Base-by-base conservation (phyloP, 2,329 filamentous ascomycete genomes). In the Aphanoascus verrucosus region DNA sequence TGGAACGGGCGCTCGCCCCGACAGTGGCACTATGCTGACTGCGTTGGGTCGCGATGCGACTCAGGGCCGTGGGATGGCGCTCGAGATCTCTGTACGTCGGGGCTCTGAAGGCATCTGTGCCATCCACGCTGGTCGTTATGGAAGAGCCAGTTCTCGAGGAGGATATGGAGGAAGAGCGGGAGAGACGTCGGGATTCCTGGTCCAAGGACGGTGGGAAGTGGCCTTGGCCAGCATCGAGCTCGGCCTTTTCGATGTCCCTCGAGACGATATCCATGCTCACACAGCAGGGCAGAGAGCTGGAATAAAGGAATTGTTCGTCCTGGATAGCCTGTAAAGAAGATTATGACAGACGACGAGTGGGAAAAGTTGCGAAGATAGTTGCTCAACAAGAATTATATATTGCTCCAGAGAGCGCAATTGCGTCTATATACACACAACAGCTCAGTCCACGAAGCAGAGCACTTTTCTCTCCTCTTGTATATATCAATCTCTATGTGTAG, bases 11-110 rank as follows among this genome's bases (percentile, higher is more conserved):
- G 40, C 57, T 58, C 0, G 67, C 68, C 37, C 70, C 71, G 31
- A 74, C 70, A 15, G 71, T 74, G 15, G 63, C 68, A 54, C 62
- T 67, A 43, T 74, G 70, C 57, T 74, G 71, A 40, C 65, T 69
- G 38, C 66, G 58, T 31, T 69, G 67, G 8, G 68, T 71, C 46
- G 67, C 68, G 41, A 71, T 71, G 32, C 69, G 67, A 59, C 67
- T 70, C 31, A 71, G 57, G 9, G 67, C 65, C 31, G 68, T 70
- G 5, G 64, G 64, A 59, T 71, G 65, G 43, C 65, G 61, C 57
- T 70, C 69, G 31, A 71, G 58, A 38, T 65, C 65, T 37, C 53
- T 59, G 15, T 58, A 59, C 3, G 69, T 70, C 47, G 66, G 64
- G 8, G 65, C 62, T 42, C 62, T 61, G 17, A 64, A 64, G 53